Conservation (phyloP, 495 filamentous ascomycete species). For the Penicillium simplicissimum region DNA sequence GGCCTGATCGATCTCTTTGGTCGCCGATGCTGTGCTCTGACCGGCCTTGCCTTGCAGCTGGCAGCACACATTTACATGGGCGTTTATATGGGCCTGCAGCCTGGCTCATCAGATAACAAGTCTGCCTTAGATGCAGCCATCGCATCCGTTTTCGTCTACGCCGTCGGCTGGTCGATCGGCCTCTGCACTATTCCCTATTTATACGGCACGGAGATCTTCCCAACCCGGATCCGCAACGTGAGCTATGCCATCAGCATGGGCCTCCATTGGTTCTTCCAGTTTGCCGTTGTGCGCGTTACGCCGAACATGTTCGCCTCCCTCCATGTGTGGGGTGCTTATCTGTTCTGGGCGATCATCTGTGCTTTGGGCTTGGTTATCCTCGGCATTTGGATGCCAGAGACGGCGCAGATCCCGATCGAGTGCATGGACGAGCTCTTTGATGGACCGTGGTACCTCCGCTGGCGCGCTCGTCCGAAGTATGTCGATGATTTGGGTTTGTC, state of each 20-base stretch:
- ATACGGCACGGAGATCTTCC: constrained; percentile 51
- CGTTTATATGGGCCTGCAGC: constrained; percentile 44
- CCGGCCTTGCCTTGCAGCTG: constrained; percentile 41
- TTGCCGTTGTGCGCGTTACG: constrained; percentile 50
- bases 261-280: constrained; percentile 52
- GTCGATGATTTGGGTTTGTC: constrained; percentile 13
- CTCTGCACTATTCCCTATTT: constrained; percentile 52
- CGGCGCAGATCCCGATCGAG: constrained; percentile 47
- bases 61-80: constrained; percentile 47
- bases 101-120: constrained; percentile 33
- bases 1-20: constrained; percentile 46
- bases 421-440: constrained; percentile 48
- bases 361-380: constrained; percentile 42
- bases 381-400: constrained; percentile 50
- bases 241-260: constrained; percentile 47
- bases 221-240: constrained; percentile 46
- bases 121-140: constrained; percentile 46
- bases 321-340: constrained; percentile 47
- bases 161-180: constrained; percentile 52
- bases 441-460: constrained; percentile 46
- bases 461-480: constrained; percentile 33
- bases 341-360: constrained; percentile 49
- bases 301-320: constrained; percentile 48
- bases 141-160: constrained; percentile 49
- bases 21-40: constrained; percentile 40